phyloP scores from a whole-genome alignment of 139 green algal genomes.

The Coelastrella sp. region DNA sequence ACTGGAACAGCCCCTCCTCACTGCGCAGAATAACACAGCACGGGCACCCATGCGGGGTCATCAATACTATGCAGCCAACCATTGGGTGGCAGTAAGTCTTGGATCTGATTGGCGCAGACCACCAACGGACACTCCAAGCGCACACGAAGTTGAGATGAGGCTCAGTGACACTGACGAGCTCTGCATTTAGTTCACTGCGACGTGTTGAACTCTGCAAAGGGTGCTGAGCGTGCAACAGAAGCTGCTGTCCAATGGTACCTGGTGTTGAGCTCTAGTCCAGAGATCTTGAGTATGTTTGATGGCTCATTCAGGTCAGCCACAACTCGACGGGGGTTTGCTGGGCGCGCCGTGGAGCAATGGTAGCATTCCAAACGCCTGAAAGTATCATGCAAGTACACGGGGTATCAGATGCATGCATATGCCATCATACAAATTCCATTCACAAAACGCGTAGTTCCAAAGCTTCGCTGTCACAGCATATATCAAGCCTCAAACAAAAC shows the following conservation, averaged over 20 bases:
- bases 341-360: conserved; percentile 71
- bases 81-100: no score
- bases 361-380: conserved; percentile 83
- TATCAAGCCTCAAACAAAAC: no score
- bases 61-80: no score
- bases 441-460: no score
- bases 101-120: no score
- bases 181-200: no score
- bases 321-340: conserved; percentile 58
- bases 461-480: no score
- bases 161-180: no score
- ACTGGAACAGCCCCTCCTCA: conserved; percentile 71
- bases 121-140: no score
- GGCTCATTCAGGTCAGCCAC: conserved; percentile 56
- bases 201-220: no score
- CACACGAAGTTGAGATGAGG: neutral
- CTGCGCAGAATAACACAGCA: conserved; percentile 45
- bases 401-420: no score
- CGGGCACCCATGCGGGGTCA: no score
- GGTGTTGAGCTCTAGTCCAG: conserved; percentile 57
- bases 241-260: neutral
- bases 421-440: neutral
- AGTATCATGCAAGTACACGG: neutral
- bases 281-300: conserved; percentile 75
- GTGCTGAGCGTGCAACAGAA: neutral